Base-by-base conservation (phyloP, 2,329 filamentous ascomycete species). In the Chalaropsis ovoidea region DNA sequence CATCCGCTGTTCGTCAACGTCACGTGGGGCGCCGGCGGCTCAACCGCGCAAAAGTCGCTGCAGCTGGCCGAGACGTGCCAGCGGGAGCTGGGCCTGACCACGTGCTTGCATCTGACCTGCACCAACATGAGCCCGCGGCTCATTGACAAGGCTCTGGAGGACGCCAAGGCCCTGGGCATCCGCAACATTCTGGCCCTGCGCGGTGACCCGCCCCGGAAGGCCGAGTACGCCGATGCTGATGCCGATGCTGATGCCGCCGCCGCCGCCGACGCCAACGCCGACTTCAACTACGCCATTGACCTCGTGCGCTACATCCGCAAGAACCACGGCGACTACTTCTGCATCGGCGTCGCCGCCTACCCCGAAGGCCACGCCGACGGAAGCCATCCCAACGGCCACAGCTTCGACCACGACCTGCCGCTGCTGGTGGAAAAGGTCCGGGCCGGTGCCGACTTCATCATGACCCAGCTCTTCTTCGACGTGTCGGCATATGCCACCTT, bases 391-490 rank as follows among this genome's bases (percentile, higher is more conserved):
- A 73, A 80, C 42, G 82, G 80, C 31, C 84, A 87, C 75, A 84
- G 81, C 70, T 72, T 86, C 45, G 89, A 95, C 71, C 82, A 88
- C 69, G 94, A 99, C 76, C 77, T 99, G 67, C 89, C 92, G 0
- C 95, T 88, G 72, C 80, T 99, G 64, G 84, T 95, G 11, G 91
- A 96, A 70, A 99, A 99, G 80, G 88, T 87, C 0, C 81, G 87
- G 70, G 94, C 94, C 2, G 94, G 94, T 0, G 94, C 92, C 62
- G 92, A 97, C 76, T 99, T 99, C 73, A 88, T 99, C 76, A 96
- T 99, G 90, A 97, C 94, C 0, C 94, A 99, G 75, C 81, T 99
- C 8, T 97, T 96, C 76, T 99, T 96, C 75, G 91, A 97, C 73
- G 82, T 91, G 27, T 81, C 88, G 2, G 89, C 89, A 19, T 99